Evolutionary conservation across 2,329 filamentous ascomycete species (phyloP), one percentile per base, ranked within the genome.

Genomic region (Cryphonectria carpinicola): DNA sequence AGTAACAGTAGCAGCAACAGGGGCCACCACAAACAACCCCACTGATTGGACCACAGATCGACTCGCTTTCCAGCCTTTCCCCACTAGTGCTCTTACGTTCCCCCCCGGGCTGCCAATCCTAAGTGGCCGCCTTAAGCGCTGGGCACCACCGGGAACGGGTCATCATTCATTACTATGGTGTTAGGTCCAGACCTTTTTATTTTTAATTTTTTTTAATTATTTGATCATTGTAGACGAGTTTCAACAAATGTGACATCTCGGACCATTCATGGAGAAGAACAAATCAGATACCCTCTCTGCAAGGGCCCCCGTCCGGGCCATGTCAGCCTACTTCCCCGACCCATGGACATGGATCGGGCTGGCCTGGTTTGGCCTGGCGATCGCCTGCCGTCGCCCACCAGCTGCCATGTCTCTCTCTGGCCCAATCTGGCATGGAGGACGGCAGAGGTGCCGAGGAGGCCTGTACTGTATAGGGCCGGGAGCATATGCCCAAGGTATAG

Each of bases 51-150:
- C 25, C 61, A 64, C 25, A 64, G 25, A 13, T 28, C 32, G 39
- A 25, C 14, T 28, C n/a, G 61, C 61, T 46, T 19, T 19, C n/a
- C 62, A 46, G 39, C 43, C 62, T 49, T 49, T 28, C 62, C n/a
- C 46, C 46, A 41, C 28, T 14, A 56, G 64, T n/a, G 37, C 46
- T 56, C 19, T 14, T 32, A 32, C 7, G 35, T 3, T 11, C 1
- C 39, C 25, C 62, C 43, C 63, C 46, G 46, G 43, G 25, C 41
- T n/a, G 43, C 43, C 43, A 8, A 49, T 65, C 43, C 43, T 65
- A 25, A 65, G 25, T 65, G 63, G 63, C 43, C 63, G 37, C 39
- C 43, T 37, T 49, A 65, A 52, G 63, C 63, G 63, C 63, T 25
- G 64, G 49, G 49, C 46, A 58, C 13, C 25, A 7, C 22, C 22